Conservation (phyloP, 108 stramenopile species). For the Tribonema minus region DNA sequence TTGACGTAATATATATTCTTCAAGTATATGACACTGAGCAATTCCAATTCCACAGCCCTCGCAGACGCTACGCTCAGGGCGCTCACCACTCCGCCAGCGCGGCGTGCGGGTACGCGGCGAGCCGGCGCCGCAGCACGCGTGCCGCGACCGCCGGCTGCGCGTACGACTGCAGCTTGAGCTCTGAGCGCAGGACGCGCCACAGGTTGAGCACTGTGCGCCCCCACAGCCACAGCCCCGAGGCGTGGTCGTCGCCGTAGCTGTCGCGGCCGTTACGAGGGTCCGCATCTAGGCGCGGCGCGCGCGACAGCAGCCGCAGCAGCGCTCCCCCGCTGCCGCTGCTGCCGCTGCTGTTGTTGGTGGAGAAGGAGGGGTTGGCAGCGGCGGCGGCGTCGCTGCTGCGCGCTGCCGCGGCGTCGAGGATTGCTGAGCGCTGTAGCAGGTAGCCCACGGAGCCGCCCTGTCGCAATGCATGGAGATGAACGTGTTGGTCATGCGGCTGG, state of each 20-base stretch:
- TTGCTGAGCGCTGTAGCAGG: conserved; percentile 33
- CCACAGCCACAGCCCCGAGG: conserved; percentile 43
- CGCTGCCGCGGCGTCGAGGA: background rate
- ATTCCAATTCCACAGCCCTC: too few species aligned
- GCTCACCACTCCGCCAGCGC: too few species aligned
- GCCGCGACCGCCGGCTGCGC: too few species aligned
- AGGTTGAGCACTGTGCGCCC: conserved; percentile 54
- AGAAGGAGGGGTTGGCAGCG: background rate
- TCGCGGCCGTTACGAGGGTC: conserved; percentile 37
- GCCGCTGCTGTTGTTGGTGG: background rate
- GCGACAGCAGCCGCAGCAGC: conserved; percentile 38
- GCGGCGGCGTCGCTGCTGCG: background rate
- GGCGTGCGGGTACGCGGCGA: too few species aligned
- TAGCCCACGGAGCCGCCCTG: conserved; percentile 53
- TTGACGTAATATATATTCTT: too few species aligned
- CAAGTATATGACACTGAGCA: too few species aligned
- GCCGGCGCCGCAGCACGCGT: too few species aligned
- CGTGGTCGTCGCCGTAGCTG: conserved; percentile 22
- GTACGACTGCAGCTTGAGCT: conserved; percentile 53
- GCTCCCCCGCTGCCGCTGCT: too few species aligned
- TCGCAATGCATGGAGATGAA: too few species aligned
- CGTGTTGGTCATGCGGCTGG: too few species aligned
- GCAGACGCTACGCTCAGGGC: too few species aligned
- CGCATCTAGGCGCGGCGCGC: conserved; percentile 15
- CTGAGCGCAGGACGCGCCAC: conserved; percentile 56